Percentiles rank a stretch among this genome's conserved stretches.
These are phyloP conservation scores for Fusarium neocosmosporiellum DNA, from an alignment of 2,329 filamentous ascomycete species.

Conservation along the genomic window DNA sequence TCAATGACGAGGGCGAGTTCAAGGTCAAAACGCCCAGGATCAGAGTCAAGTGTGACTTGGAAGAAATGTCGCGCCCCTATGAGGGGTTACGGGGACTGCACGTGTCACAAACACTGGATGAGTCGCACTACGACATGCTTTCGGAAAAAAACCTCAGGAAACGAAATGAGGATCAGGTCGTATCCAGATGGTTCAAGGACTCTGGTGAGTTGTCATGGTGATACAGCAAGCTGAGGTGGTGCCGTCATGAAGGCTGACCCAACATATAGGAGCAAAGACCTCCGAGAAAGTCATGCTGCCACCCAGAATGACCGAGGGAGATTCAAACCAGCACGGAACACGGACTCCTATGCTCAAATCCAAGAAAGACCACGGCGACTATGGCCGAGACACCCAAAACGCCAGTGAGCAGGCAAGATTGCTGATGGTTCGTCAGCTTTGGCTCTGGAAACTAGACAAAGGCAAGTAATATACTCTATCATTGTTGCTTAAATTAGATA, in stretches of 20 bases:
- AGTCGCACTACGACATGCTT: constrained; percentile 8
- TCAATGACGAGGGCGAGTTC: too few species aligned
- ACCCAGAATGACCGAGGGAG: too few species aligned
- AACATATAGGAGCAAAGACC: too few species aligned
- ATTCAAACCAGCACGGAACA: too few species aligned
- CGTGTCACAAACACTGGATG: constrained; percentile 15
- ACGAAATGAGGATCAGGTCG: constrained; percentile 16
- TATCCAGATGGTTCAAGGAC: constrained; percentile 8
- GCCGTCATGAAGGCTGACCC: too few species aligned
- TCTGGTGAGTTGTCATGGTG: neutral
- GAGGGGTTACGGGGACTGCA: constrained; percentile 6
- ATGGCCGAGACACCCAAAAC: neutral
- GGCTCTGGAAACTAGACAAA: constrained; percentile 37
- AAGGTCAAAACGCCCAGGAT: too few species aligned
- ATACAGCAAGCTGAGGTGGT: too few species aligned
- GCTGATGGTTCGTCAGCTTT: constrained; percentile 32
- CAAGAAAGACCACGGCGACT: neutral
- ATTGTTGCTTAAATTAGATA: neutral
- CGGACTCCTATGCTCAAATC: too few species aligned
- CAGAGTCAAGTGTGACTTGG: neutral
- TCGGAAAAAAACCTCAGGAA: neutral
- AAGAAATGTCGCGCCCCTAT: constrained; percentile 7
- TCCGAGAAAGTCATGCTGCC: too few species aligned
- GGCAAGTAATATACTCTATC: constrained; percentile 3
- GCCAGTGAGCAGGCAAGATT: constrained; percentile 12